Conservation (phyloP, 1,284 basidiomycete genomes). For the Lignosus rhinocerotis region DNA sequence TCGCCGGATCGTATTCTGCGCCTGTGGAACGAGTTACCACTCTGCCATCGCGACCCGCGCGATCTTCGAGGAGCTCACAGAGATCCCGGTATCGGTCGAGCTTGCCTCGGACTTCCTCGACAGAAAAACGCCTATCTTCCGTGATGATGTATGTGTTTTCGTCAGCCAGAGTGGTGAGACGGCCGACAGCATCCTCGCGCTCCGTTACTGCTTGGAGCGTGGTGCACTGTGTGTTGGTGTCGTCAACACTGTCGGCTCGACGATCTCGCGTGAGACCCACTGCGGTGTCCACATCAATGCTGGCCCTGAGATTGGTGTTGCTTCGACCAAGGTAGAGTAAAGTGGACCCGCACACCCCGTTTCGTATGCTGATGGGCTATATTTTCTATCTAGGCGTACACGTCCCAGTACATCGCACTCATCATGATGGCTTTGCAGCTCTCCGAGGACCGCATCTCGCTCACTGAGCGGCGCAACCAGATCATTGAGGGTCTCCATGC, state of each 20-base stretch:
- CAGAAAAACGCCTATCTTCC: constrained; percentile 98
- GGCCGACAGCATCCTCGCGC: constrained; percentile 94
- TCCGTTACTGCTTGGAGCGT: constrained; percentile 96
- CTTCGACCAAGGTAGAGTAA: constrained; percentile 89
- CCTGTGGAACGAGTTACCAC: constrained; percentile 98
- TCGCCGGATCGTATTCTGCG: constrained; percentile 94
- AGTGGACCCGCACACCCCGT: neutral
- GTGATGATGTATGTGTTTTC: constrained; percentile 97
- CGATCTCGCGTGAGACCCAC: constrained; percentile 97
- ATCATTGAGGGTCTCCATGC: constrained; percentile 95
- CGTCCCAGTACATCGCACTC: constrained; percentile 98
- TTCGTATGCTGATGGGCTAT: constrained; percentile 15
- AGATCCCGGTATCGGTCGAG: constrained; percentile 98
- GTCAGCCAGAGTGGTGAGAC: constrained; percentile 99
- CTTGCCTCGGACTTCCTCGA: constrained; percentile 98
- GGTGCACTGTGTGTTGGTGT: constrained; percentile 97
- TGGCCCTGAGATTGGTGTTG: constrained; percentile 98
- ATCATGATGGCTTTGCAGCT: constrained; percentile 98
- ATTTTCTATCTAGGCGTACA: constrained; percentile 75
- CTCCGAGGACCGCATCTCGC: constrained; percentile 94
- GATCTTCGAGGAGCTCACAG: constrained; percentile 98
- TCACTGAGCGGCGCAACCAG: constrained; percentile 86
- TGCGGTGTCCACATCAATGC: constrained; percentile 99
- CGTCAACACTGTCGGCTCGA: constrained; percentile 98
- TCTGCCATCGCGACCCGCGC: constrained; percentile 97